Base-by-base conservation (phyloP, 177 flowering plant species). In the Vitis hybrid region DNA sequence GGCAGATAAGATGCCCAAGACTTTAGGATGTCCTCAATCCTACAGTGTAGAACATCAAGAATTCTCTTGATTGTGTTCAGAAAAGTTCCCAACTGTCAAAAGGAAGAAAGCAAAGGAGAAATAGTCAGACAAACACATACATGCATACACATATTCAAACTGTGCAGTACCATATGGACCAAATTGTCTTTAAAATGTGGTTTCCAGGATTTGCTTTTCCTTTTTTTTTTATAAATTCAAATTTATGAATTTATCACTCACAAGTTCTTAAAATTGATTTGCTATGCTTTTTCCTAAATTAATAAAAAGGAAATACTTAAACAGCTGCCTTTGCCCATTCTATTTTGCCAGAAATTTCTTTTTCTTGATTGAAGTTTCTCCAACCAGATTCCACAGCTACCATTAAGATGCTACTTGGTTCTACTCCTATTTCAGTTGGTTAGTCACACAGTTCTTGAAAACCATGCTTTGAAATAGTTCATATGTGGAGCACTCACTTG, bases 1-100 rank as follows among this genome's bases (percentile, higher is more conserved):
- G 93, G 98, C 14, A 91, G 78, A 82, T 73, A 92, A 45, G 92
- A 87, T 9, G 93, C 91, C 98, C 98, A 94, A 10, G 90, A 79
- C 75, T 86, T 91, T 60, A 94, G 74, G 40, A 86, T 83, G 57
- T 87, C 89, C 76, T 94, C 97, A 51, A 92, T 78, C 82, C 86
- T 82, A 66, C 86, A 77, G 65, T 92, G 98, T 19, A 92, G 81
- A 65, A 94, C 86, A 73, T 94, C 98, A 49, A 94, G 87, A 66
- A 94, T 89, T 82, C 98, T 85, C 81, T 90, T 94, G 77, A 92
- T 78, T 26, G 98, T 89, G 77, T 90, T 90, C 70, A 94, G 73
- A 54, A 94, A 92, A 18, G 76, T 87, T 54, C 98, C 98, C 78
- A 94, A 70, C 97, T 93, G 91, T 70, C 60, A 69, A 56, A 62